phyloP scores from a whole-genome alignment of 306 rosid genomes.

The Ormosia semicastrata region DNA sequence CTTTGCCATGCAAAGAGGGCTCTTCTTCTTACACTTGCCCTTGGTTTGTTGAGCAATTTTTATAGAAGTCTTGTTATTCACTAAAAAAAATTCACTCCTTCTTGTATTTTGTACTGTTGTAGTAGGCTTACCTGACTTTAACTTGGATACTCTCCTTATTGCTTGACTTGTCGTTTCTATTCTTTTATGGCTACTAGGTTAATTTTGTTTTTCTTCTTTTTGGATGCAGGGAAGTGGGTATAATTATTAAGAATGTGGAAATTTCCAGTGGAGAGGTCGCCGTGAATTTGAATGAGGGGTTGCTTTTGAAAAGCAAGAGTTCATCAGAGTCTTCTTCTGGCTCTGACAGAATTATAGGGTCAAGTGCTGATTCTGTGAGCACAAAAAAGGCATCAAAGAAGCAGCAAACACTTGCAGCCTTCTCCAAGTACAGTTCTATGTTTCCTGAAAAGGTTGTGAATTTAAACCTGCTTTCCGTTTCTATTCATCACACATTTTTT shows the following conservation, averaged over 20 bases:
- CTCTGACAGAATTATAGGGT: constrained; percentile 43
- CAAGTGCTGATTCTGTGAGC: constrained; percentile 47
- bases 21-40: not conserved
- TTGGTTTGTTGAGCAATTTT: constrained; percentile 7
- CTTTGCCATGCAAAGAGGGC: not conserved
- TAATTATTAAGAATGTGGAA: constrained; percentile 71
- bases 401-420: constrained; percentile 50
- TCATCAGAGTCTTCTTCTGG: constrained; percentile 52
- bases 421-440: constrained; percentile 72
- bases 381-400: constrained; percentile 50
- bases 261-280: constrained; percentile 69
- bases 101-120: not conserved
- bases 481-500: not conserved
- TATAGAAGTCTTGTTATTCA: not conserved
- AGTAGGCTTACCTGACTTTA: constrained; percentile 10
- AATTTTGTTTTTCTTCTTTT: constrained; percentile 37
- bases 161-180: constrained; percentile 7
- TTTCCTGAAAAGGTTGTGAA: constrained; percentile 94
- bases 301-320: constrained; percentile 64
- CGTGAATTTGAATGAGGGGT: constrained; percentile 75
- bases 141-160: not conserved
- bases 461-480: constrained; percentile 12
- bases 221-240: constrained; percentile 91
- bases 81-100: not conserved
- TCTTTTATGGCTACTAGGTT: constrained; percentile 12